Conservation (phyloP, 306 rosid species). For the Nissolia schottii region DNA sequence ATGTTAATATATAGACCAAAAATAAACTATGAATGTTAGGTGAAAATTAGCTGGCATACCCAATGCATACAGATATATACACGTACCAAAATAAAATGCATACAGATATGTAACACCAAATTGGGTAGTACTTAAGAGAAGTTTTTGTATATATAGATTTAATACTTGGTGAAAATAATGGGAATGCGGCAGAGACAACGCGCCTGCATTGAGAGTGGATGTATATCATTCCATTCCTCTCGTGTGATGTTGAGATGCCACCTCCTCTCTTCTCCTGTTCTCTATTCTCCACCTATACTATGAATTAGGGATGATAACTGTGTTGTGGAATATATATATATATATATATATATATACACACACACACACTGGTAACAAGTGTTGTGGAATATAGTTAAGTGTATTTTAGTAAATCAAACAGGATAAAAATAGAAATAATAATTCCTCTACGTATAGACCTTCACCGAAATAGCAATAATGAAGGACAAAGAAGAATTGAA, state of each 20-base stretch:
- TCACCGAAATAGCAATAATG: too few species aligned
- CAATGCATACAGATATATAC: not conserved
- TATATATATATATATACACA: too few species aligned
- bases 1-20: not conserved
- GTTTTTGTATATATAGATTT: too few species aligned
- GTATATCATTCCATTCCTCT: not conserved
- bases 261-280: not conserved
- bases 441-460: too few species aligned
- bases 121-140: not conserved
- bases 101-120: not conserved
- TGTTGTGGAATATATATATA: too few species aligned
- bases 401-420: too few species aligned
- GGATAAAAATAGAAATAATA: too few species aligned
- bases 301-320: too few species aligned
- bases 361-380: too few species aligned
- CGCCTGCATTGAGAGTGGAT: constrained; percentile 22
- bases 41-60: not conserved
- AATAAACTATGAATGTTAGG: not conserved
- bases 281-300: not conserved
- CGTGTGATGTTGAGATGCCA: constrained; percentile 13
- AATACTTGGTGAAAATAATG: not conserved
- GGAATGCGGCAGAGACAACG: not conserved
- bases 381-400: too few species aligned
- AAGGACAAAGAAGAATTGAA: too few species aligned
- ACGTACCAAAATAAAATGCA: too few species aligned